phyloP scores from a whole-genome alignment of 345 rosid species.

The Gossypium stocksii region DNA sequence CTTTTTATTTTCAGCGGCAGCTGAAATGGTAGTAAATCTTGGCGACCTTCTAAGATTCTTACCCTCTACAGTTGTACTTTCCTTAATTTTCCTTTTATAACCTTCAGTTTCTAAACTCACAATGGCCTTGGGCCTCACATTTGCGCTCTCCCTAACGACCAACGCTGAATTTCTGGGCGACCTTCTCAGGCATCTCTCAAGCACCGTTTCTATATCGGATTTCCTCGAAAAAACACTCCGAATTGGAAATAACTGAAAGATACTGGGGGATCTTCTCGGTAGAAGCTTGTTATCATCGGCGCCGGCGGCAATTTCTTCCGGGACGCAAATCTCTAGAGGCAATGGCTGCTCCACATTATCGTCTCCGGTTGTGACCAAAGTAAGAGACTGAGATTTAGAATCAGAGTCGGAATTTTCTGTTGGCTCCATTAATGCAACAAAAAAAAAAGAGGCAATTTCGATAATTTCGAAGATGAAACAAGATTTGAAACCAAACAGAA shows the following conservation, averaged over 20 bases:
- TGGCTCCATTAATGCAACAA: neutral
- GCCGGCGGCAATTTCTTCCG: neutral
- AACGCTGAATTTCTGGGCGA: conserved; percentile 16
- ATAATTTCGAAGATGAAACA: neutral
- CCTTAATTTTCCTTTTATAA: neutral
- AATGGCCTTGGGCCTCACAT: neutral
- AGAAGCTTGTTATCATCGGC: neutral
- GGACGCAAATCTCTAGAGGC: neutral
- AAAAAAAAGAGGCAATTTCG: neutral
- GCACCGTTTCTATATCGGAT: neutral
- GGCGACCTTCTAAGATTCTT: conserved; percentile 24
- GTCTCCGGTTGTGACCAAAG: conserved; percentile 4
- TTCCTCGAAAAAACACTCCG: neutral
- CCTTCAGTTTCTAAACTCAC: neutral
- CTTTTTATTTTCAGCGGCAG: conserved; percentile 5
- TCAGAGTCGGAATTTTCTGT: neutral
- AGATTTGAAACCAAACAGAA: neutral
- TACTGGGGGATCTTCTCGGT: neutral
- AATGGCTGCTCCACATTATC: neutral
- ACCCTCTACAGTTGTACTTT: neutral
- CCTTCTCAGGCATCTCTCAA: neutral
- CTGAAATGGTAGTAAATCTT: conserved; percentile 13
- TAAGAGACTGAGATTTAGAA: neutral
- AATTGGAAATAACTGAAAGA: neutral
- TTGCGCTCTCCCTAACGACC: neutral